Conservation (phyloP, 2,329 filamentous ascomycete genomes). For the Aspergillus tamarii region DNA sequence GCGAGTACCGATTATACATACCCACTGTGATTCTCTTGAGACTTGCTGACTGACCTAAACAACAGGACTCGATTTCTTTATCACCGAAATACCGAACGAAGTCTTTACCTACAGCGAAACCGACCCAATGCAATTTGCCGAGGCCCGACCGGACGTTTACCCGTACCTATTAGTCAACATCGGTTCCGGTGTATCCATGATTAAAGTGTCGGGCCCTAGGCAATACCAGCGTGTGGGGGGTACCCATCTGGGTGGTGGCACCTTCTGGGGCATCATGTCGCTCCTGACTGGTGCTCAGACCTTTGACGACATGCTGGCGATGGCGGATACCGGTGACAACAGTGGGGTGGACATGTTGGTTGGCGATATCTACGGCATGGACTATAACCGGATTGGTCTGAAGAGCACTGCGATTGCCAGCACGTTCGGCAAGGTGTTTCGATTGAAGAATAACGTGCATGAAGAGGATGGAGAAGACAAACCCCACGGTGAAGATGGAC, state of each 20-base stretch:
- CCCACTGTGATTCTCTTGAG: background rate
- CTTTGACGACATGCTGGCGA: slow-evolving; percentile 97
- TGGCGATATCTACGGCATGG: slow-evolving; percentile 94
- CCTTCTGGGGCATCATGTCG: slow-evolving; percentile 91
- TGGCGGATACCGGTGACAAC: slow-evolving; percentile 91
- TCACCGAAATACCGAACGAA: slow-evolving; percentile 93
- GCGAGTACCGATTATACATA: background rate
- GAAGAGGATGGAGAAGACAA: slow-evolving; percentile 72
- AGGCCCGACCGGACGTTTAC: slow-evolving; percentile 79
- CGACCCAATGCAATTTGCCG: slow-evolving; percentile 86
- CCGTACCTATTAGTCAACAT: slow-evolving; percentile 98
- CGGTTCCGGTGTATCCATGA: slow-evolving; percentile 93
- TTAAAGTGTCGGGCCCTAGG: slow-evolving; percentile 90
- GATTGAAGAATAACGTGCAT: slow-evolving; percentile 80
- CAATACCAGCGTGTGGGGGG: slow-evolving; percentile 90
- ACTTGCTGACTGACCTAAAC: slow-evolving; percentile 3
- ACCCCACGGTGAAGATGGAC: slow-evolving; percentile 54
- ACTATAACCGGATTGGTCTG: slow-evolving; percentile 93
- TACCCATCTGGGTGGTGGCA: slow-evolving; percentile 93
- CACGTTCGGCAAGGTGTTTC: slow-evolving; percentile 95
- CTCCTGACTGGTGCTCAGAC: slow-evolving; percentile 88
- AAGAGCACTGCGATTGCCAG: slow-evolving; percentile 95
- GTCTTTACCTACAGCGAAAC: slow-evolving; percentile 95
- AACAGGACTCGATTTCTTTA: slow-evolving; percentile 93
- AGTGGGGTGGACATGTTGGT: slow-evolving; percentile 93